Base-by-base conservation (phyloP, 805 yeast genomes). In the Soucietia sequanensis region DNA sequence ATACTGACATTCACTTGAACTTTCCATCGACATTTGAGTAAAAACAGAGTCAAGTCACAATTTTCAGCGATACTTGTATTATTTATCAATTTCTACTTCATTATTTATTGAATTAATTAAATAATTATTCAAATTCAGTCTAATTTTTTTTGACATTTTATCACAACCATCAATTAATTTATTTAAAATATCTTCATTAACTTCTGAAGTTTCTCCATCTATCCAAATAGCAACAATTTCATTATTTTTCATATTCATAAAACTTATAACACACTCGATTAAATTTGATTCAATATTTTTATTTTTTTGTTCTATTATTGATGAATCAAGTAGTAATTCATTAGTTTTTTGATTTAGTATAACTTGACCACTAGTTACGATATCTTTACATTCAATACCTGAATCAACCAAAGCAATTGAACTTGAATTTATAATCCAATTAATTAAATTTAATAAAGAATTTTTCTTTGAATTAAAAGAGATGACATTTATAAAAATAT, bases 401-500 rank as follows among this genome's bases (percentile, higher is more conserved):
- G 96, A 82, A 58, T 93, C 93, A 0, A 85, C 80, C 37, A 93
- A 58, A 0, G 96, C 95, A 33, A 88, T 54, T 3, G 84, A 76
- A 0, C 85, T 72, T 24, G 80, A 72, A 43, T 80, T 81, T n/a
- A 77, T 68, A 3, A 81, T 62, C 63, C 80, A 76, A 16, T 73
- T 68, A 15, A 67, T 54, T 34, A 72, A 58, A 31, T 72, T 65
- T 29, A 66, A 48, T 31, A 69, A 48, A 11, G 58, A 35, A 18
- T 51, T 44, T 5, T 33, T 18, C 6, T 26, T 24, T 5, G 38
- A 40, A 25, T 67, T 68, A 3, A 65, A 52, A n/a, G 81, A 68
- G 19, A 90, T 70, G 6, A 91, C 65, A 25, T 82, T 76, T 5
- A 93, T 66, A 42, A 81, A 82, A 11, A 91, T 73, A 50, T 83